Conservation (phyloP, 2,329 filamentous ascomycete species). For the Lachnellula subtilissima region DNA sequence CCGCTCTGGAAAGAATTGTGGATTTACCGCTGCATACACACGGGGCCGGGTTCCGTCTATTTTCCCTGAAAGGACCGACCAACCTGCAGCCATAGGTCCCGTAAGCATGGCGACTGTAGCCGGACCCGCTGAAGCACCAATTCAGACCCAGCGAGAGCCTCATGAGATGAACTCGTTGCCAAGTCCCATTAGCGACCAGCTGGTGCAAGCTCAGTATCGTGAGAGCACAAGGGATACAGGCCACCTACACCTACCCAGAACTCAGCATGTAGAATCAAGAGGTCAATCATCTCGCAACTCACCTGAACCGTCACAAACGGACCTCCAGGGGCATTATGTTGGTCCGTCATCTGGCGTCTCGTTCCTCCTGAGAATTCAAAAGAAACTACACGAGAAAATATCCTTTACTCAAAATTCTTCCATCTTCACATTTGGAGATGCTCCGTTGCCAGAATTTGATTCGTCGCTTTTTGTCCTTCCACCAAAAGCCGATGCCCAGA, state of each 20-base stretch:
- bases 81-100: background rate
- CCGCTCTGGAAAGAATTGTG: constrained; percentile 34
- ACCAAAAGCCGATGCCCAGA: constrained; percentile 13
- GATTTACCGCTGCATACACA: constrained; percentile 46
- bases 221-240: background rate
- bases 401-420: constrained; percentile 37
- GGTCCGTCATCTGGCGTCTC: constrained; percentile 44
- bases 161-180: background rate
- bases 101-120: background rate
- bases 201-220: background rate
- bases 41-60: constrained; percentile 39
- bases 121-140: background rate
- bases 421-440: constrained; percentile 28
- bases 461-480: constrained; percentile 38
- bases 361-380: constrained; percentile 47
- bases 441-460: constrained; percentile 42
- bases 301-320: constrained; percentile 42
- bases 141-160: background rate
- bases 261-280: constrained; percentile 5
- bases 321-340: constrained; percentile 43
- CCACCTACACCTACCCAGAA: background rate
- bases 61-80: constrained; percentile 22
- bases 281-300: constrained; percentile 34
- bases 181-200: background rate
- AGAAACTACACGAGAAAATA: constrained; percentile 40